Conservation (phyloP, 2,329 filamentous ascomycete species). For the Cryphonectria nitschkei region DNA sequence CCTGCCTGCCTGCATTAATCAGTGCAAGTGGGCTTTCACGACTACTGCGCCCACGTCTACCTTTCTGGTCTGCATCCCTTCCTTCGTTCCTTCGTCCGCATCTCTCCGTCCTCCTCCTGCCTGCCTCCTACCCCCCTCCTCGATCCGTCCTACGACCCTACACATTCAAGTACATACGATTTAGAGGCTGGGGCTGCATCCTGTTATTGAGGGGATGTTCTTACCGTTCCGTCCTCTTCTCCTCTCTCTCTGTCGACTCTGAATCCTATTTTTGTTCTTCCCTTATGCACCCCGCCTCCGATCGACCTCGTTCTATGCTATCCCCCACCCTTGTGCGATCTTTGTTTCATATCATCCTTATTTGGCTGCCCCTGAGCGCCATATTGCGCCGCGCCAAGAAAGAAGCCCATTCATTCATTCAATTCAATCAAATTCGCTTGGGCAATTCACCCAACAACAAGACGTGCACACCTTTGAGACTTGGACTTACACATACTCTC, state of each 20-base stretch:
- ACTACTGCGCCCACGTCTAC: neutral
- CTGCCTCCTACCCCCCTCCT: neutral
- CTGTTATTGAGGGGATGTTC: neutral
- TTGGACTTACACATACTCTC: neutral
- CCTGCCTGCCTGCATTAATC: neutral
- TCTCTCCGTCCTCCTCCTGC: neutral
- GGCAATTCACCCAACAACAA: neutral
- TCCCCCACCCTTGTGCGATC: constrained; percentile 9
- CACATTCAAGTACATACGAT: neutral
- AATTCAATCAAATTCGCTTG: neutral
- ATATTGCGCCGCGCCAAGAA: constrained; percentile 9
- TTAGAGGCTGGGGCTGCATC: neutral
- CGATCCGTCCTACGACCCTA: neutral
- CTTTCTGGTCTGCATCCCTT: constrained; percentile 3
- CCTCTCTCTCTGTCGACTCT: neutral
- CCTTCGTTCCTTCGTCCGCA: neutral
- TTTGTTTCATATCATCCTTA: constrained; percentile 9
- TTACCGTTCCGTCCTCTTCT: neutral
- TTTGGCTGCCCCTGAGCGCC: constrained; percentile 11
- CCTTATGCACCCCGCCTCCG: neutral
- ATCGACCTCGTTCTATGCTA: neutral
- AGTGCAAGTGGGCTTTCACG: too few relatives aligned
- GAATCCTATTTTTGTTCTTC: constrained; percentile 9
- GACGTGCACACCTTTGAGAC: neutral
- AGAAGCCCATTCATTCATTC: neutral